Evolutionary conservation across 1,284 basidiomycete genomes (phyloP).

Genomic region (Ceratobasidium papillatum): DNA sequence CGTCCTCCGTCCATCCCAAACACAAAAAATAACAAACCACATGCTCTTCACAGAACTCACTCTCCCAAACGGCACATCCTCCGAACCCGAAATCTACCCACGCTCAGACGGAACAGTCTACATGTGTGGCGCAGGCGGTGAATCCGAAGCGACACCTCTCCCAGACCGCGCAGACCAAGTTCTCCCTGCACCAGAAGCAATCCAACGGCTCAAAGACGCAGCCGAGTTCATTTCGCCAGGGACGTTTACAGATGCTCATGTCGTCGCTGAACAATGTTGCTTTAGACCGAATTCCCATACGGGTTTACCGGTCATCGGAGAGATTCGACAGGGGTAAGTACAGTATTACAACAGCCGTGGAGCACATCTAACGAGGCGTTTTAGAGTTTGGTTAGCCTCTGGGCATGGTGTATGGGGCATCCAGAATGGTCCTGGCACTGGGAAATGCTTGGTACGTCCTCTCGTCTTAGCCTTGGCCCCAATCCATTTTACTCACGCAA

Average conservation of each 20-base stretch:
- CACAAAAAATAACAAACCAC: slow-evolving; percentile 49
- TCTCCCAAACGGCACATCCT: slow-evolving; percentile 50
- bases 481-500: not conserved
- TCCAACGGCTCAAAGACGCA: slow-evolving; percentile 55
- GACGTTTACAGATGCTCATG: slow-evolving; percentile 52
- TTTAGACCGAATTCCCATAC: slow-evolving; percentile 61
- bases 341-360: slow-evolving; percentile 44
- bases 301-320: slow-evolving; percentile 60
- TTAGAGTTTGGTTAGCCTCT: slow-evolving; percentile 44
- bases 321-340: slow-evolving; percentile 56
- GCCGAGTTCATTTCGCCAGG: slow-evolving; percentile 55
- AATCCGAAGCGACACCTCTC: slow-evolving; percentile 51
- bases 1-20: slow-evolving; percentile 38
- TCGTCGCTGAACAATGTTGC: slow-evolving; percentile 60
- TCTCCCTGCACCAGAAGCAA: slow-evolving; percentile 51
- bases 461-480: not conserved
- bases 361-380: not conserved
- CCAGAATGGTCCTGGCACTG: slow-evolving; percentile 59
- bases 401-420: slow-evolving; percentile 60
- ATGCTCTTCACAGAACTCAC: slow-evolving; percentile 64
- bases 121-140: slow-evolving; percentile 51
- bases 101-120: slow-evolving; percentile 53
- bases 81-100: slow-evolving; percentile 59
- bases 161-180: slow-evolving; percentile 54
- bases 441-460: slow-evolving; percentile 52